Evolutionary conservation across 2,329 filamentous ascomycete genomes (phyloP), one percentile per base, ranked within the genome.

Genomic region (Diplodia corticola): DNA sequence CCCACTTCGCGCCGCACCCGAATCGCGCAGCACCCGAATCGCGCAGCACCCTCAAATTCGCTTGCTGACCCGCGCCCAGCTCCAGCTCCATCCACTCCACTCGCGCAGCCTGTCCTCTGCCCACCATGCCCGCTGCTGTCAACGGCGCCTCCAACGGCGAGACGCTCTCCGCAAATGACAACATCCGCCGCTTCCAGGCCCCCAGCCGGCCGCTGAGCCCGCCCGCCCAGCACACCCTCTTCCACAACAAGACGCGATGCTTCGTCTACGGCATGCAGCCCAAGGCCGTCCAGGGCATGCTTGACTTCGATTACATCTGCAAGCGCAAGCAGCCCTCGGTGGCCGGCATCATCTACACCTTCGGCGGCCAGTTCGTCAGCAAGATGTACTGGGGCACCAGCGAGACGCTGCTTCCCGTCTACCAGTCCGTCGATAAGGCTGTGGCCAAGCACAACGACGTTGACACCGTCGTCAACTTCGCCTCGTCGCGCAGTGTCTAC

Each of bases 381-480:
- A 99, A 99, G 90, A 98, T 99, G 95, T 99, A 99, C 91, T 99
- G 95, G 95, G 95, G 95, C 78, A 99, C 95, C 78, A 97, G 93
- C 84, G 95, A 99, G 87, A 99, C 95, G 70, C 89, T 99, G 71
- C 88, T 99, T 74, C 95, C 95, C 70, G 95, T 99, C 80, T 99
- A 99, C 88, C 94, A 99, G 85, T 88, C 92, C 77, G 91, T 93
- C 59, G 85, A 88, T 73, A 96, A 97, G 86, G 95, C 95, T 74
- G 89, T 97, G 78, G 88, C 88, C 81, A 99, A 99, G 89, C 95
- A 99, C 87, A 88, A 86, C 69, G 95, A 99, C 73, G 95, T 98
- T 70, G 95, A 99, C 80, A 93, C 93, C 67, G 91, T 99, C 69
- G 95, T 99, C 86, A 99, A 99, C 90, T 99, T 99, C 78, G 95